Base-by-base conservation (phyloP, 805 yeast species). In the Sugiyamaella americana region DNA sequence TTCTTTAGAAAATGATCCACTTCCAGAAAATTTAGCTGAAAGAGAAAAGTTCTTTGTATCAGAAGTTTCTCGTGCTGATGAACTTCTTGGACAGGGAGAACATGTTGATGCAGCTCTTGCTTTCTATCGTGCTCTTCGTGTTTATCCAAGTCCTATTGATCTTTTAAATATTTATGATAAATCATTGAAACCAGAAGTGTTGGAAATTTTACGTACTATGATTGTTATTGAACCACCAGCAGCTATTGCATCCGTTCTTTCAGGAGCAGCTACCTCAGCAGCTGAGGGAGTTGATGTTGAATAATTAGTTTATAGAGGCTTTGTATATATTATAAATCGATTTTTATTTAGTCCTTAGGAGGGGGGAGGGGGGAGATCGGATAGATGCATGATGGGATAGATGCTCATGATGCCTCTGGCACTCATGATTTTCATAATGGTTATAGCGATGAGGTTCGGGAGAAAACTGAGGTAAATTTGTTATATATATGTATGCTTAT, bases 61-160 rank as follows among this genome's bases (percentile, higher is more conserved):
- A 52, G 88, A 86, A 66, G 89, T 91, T 47, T 83, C 87, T 50
- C 62, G 73, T 41, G 98, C 96, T 64, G 98, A 91, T 68, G 84
- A 82, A 65, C 72, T 85, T 57, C 78, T 87, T 53, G 71, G 76
- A 53, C 80, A 84, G 51, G 83, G 81, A 54, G 75, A 77, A 56
- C 49, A 51, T 41, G 68, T 84, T 53, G 87, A 83, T 50, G 82
- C 97, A 39, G 98, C 98, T 34, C 73, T 89, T 56, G 77, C 82
- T 56, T 93, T 88, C 76, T 93, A 93, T 78, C 85, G 87, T 67
- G 98, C 97, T 11, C 74, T 93, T 62, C 78, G 87, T 37, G 89
- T 88, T 43, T 91, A 89, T 67, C 98, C 98, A 51, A 83, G 84
- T 66, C 99, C 98, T 50, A 82, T 94, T 47, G 96, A 87, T 60